Percentiles rank a stretch among this genome's conserved stretches.
phyloP scores from a whole-genome alignment of 371 early-diverging fungal species.

The Rhizopus sp. region DNA sequence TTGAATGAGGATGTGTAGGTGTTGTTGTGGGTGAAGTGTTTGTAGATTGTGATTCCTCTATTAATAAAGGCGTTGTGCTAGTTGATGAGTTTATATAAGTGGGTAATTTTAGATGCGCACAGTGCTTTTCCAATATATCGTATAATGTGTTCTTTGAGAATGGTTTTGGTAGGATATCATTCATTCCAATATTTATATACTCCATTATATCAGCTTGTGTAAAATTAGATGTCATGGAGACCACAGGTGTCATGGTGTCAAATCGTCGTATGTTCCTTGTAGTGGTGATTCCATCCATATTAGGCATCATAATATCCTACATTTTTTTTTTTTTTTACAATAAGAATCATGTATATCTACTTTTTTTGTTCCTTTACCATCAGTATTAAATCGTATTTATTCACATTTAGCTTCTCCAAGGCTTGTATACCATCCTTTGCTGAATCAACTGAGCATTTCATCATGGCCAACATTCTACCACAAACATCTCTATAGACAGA shows the following conservation, averaged over 20 bases:
- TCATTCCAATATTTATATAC: slow-evolving; percentile 80
- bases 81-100: slow-evolving; percentile 17
- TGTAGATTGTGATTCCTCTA: slow-evolving; percentile 1
- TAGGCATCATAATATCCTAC: slow-evolving; percentile 78
- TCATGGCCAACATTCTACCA: slow-evolving; percentile 60
- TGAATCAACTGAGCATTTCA: slow-evolving; percentile 74
- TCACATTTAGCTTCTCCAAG: slow-evolving; percentile 60
- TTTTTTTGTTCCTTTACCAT: slow-evolving; percentile 60
- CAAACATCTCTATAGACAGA: slow-evolving; percentile 67
- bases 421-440: slow-evolving; percentile 78
- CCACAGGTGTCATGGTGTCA: slow-evolving; percentile 73
- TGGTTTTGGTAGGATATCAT: slow-evolving; percentile 81
- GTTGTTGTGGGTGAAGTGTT: slow-evolving; percentile 4
- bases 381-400: slow-evolving; percentile 76
- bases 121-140: slow-evolving; percentile 64
- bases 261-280: slow-evolving; percentile 76
- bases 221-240: slow-evolving; percentile 80
- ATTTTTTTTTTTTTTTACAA: not conserved
- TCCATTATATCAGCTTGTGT: slow-evolving; percentile 67
- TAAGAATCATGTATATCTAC: not conserved
- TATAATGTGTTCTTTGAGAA: slow-evolving; percentile 61
- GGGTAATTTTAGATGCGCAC: slow-evolving; percentile 53
- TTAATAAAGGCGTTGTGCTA: not conserved
- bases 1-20: slow-evolving; percentile 1
- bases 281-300: slow-evolving; percentile 74